A percentile compares a stretch with the other conserved stretches of the same genome.
Evolutionary conservation across 257 asterid species (phyloP).

Genomic region (Thymus quinquecostatus): DNA sequence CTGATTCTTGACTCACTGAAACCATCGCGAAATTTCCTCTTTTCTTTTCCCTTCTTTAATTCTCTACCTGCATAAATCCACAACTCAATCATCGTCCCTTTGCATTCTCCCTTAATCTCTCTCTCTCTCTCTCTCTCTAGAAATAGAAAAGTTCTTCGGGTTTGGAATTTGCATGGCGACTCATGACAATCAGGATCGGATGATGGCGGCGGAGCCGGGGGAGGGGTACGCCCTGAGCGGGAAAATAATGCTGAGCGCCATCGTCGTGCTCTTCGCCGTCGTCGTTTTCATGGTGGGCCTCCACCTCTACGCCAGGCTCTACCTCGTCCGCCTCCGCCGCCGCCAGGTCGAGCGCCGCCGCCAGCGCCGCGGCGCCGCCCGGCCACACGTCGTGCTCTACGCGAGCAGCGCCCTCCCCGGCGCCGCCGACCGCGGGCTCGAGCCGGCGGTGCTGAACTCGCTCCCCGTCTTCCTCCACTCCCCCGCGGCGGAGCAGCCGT

Average conservation of each 20-base stretch:
- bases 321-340: slow-evolving; percentile 56
- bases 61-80: slow-evolving; percentile 15
- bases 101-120: not conserved
- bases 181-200: not conserved
- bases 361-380: slow-evolving; percentile 41
- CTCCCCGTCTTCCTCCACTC: slow-evolving; percentile 56
- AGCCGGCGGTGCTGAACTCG: slow-evolving; percentile 51
- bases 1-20: slow-evolving; percentile 45
- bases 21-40: slow-evolving; percentile 57
- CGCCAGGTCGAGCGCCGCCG: slow-evolving; percentile 61
- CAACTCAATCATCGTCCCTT: not conserved
- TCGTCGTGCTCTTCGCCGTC: slow-evolving; percentile 56
- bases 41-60: not conserved
- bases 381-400: slow-evolving; percentile 55
- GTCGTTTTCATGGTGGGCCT: slow-evolving; percentile 63
- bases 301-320: slow-evolving; percentile 66
- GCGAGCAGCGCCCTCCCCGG: slow-evolving; percentile 39
- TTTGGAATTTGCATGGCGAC: slow-evolving; percentile 16
- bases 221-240: slow-evolving; percentile 63
- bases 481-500: slow-evolving; percentile 38
- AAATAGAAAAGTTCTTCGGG: too few relatives aligned
- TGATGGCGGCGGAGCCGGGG: not conserved
- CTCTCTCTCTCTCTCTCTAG: not conserved
- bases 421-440: slow-evolving; percentile 59
- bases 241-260: slow-evolving; percentile 70